Percentiles rank a stretch among this genome's conserved stretches.
Conservation (phyloP, 2,329 filamentous ascomycete genomes). For the Claviceps pusilla region DNA sequence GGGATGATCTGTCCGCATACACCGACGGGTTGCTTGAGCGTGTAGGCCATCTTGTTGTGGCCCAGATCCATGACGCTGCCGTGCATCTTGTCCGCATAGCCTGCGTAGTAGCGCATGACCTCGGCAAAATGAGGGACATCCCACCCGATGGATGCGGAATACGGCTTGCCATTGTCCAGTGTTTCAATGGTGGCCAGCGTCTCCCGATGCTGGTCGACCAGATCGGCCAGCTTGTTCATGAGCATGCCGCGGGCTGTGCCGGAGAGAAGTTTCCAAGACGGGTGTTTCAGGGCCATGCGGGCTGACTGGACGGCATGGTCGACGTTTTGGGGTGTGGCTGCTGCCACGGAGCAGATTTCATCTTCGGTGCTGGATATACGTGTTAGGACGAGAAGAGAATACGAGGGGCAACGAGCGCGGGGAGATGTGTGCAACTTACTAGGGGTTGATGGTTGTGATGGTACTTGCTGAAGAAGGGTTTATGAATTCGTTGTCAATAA, state of each 20-base stretch:
- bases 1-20: conserved; percentile 72
- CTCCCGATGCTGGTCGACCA: conserved; percentile 42
- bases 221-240: conserved; percentile 47
- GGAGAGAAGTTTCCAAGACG: conserved; percentile 50
- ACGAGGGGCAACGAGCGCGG: too few species aligned
- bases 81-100: conserved; percentile 71
- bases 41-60: conserved; percentile 57
- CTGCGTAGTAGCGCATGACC: conserved; percentile 30
- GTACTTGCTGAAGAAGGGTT: conserved; percentile 49
- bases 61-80: conserved; percentile 64
- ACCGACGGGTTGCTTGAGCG: conserved; percentile 35
- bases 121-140: conserved; percentile 34
- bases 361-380: conserved; percentile 7
- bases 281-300: conserved; percentile 48
- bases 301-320: conserved; percentile 23
- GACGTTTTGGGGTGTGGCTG: conserved; percentile 8
- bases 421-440: conserved; percentile 26
- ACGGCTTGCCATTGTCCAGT: conserved; percentile 61
- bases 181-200: conserved; percentile 39
- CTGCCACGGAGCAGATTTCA: conserved; percentile 6
- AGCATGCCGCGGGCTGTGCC: conserved; percentile 44
- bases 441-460: conserved; percentile 54
- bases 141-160: conserved; percentile 40
- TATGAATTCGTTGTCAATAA: conserved; percentile 73
- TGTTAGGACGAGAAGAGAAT: not conserved